Evolutionary conservation across 106 monocot species (phyloP).

Genomic region (Allium sativum): DNA sequence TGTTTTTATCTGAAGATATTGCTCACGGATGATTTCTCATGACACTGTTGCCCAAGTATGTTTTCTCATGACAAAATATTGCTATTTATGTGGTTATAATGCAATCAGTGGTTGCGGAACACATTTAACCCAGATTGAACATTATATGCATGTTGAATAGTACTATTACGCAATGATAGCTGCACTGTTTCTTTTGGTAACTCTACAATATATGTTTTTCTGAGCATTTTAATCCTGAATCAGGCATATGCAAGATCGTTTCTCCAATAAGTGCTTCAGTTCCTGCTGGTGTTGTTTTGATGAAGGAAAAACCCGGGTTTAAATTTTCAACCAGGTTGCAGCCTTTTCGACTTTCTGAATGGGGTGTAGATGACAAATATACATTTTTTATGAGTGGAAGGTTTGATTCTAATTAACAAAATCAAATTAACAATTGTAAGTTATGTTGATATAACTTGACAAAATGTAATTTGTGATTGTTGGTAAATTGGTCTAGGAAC

Average conservation of each 20-base stretch:
- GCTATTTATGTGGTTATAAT: too few relatives aligned
- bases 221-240: not conserved
- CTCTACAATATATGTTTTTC: not conserved
- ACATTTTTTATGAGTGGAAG: constrained; percentile 85
- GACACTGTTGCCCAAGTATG: too few relatives aligned
- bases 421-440: not conserved
- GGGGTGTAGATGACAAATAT: constrained; percentile 59
- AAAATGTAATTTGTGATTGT: not conserved
- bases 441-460: not conserved
- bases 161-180: not conserved
- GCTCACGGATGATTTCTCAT: too few relatives aligned
- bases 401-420: constrained; percentile 12
- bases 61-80: too few relatives aligned
- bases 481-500: constrained; percentile 30
- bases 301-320: constrained; percentile 76
- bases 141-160: too few relatives aligned
- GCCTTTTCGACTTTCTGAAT: constrained; percentile 66
- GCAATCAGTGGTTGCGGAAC: too few relatives aligned
- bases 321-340: constrained; percentile 82
- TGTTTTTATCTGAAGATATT: too few relatives aligned
- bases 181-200: not conserved
- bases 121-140: too few relatives aligned
- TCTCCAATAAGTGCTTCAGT: constrained; percentile 68
- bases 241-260: constrained; percentile 84
- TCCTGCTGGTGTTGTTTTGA: constrained; percentile 75